Evolutionary conservation across 2,329 filamentous ascomycete species (phyloP).

Genomic region (Pseudocercospora macadamiae): DNA sequence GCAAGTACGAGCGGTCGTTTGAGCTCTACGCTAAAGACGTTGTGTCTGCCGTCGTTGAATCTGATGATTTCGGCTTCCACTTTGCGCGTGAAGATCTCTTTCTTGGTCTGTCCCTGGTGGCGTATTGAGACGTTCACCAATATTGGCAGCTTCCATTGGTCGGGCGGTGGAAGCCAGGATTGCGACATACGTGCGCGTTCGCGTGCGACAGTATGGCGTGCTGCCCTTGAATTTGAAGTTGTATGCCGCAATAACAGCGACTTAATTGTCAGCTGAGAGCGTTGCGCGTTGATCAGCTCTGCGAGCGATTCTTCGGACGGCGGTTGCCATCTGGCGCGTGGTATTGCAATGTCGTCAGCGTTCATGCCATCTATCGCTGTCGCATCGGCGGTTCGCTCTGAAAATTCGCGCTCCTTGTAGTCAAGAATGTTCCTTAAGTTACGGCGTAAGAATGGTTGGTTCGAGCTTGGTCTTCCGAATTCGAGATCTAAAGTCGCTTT

Average conservation of each 20-base stretch:
- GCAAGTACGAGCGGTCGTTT: slow-evolving; percentile 30
- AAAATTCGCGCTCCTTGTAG: slow-evolving; percentile 28
- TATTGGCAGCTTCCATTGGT: slow-evolving; percentile 25
- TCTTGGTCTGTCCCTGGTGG: slow-evolving; percentile 9
- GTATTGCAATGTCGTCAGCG: neutral
- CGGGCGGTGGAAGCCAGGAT: slow-evolving; percentile 30
- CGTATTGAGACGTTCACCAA: slow-evolving; percentile 27
- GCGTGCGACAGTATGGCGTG: neutral
- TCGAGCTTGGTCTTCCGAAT: slow-evolving; percentile 1
- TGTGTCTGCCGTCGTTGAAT: slow-evolving; percentile 4
- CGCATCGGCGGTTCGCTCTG: neutral
- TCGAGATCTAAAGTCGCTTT: slow-evolving; percentile 13
- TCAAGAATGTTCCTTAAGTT: slow-evolving; percentile 38
- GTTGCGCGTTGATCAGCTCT: neutral
- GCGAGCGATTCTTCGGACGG: neutral
- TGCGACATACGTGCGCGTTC: neutral
- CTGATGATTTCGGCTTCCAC: slow-evolving; percentile 23
- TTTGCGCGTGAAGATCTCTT: slow-evolving; percentile 16
- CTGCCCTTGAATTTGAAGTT: neutral
- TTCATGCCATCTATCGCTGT: slow-evolving; percentile 7
- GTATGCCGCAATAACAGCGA: slow-evolving; percentile 2
- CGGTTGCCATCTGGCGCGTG: slow-evolving; percentile 17
- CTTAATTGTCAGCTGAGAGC: neutral
- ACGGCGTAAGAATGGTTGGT: slow-evolving; percentile 32
- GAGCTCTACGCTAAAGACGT: slow-evolving; percentile 30